These are phyloP conservation scores for Ophiostoma angusticollis DNA, from an alignment of 2,329 filamentous ascomycete species.

Conservation along the genomic window DNA sequence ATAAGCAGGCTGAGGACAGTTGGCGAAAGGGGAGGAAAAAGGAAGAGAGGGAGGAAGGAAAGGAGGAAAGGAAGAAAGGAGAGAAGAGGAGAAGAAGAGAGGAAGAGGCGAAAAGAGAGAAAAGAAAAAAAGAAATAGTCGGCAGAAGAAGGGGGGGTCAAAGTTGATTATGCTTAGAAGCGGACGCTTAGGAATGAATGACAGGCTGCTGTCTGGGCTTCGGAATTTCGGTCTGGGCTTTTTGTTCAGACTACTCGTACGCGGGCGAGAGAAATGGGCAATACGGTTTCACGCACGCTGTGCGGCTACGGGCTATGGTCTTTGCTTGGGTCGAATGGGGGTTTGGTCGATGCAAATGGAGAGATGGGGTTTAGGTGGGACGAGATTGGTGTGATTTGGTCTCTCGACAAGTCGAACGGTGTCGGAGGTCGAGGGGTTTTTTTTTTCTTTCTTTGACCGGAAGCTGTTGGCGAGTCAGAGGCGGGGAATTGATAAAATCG, in stretches of 20 bases:
- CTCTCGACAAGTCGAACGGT: conserved; percentile 10
- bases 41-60: conserved; percentile 15
- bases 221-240: no score
- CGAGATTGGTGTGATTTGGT: conserved; percentile 5
- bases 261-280: no score
- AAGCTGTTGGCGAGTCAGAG: conserved; percentile 13
- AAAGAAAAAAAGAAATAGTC: conserved; percentile 8
- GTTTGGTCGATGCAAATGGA: neutral
- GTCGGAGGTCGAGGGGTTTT: conserved; percentile 8
- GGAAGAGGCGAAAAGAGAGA: conserved; percentile 2
- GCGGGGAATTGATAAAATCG: conserved; percentile 14
- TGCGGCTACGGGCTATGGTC: no score
- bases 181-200: no score
- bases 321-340: no score
- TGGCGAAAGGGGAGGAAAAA: conserved; percentile 12
- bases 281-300: no score
- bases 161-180: conserved; percentile 13
- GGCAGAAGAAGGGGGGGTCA: conserved; percentile 13
- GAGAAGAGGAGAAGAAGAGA: neutral
- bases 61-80: conserved; percentile 9
- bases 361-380: conserved; percentile 6
- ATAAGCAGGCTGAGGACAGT: conserved; percentile 12
- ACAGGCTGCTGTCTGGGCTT: no score
- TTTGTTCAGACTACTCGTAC: no score
- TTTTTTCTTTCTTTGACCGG: conserved; percentile 4